phyloP scores from a whole-genome alignment of 164 flowering plant species.

The Aristolochia fimbriata region DNA sequence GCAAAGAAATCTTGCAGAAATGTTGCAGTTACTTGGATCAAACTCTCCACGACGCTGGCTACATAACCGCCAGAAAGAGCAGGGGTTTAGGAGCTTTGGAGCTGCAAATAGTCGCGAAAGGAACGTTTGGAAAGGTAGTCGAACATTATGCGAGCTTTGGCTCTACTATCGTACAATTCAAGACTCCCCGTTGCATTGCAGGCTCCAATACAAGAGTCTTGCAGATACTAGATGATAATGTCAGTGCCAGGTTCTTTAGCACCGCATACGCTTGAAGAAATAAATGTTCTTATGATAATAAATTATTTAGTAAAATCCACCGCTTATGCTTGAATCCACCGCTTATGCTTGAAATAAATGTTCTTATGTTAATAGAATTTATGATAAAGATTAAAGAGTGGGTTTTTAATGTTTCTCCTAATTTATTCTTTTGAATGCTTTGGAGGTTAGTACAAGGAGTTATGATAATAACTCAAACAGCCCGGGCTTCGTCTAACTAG shows the following conservation, averaged over 20 bases:
- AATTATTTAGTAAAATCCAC: too few species aligned
- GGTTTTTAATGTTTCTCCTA: too few species aligned
- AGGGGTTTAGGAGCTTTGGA: constrained; percentile 65
- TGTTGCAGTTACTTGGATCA: constrained; percentile 70
- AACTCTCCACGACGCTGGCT: constrained; percentile 71
- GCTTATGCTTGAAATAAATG: too few species aligned
- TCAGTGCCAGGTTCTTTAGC: constrained; percentile 46
- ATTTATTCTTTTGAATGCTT: too few species aligned
- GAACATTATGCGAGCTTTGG: constrained; percentile 55
- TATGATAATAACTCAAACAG: too few species aligned
- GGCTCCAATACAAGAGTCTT: constrained; percentile 32
- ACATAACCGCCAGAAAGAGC: constrained; percentile 53
- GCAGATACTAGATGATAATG: constrained; percentile 49
- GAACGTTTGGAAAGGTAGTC: constrained; percentile 67
- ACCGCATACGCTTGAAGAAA: constrained; percentile 42
- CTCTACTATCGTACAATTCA: constrained; percentile 68
- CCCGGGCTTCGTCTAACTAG: too few species aligned
- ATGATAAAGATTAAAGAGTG: too few species aligned
- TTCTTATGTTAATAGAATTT: too few species aligned
- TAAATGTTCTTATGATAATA: too few species aligned
- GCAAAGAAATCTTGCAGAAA: constrained; percentile 38
- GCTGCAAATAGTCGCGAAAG: constrained; percentile 50
- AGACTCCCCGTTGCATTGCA: constrained; percentile 70
- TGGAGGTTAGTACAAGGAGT: too few species aligned
- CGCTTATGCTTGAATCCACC: too few species aligned